Evolutionary conservation across 2,329 filamentous ascomycete genomes (phyloP), one percentile per base, ranked within the genome.

Genomic region (Verticillium nubilum): DNA sequence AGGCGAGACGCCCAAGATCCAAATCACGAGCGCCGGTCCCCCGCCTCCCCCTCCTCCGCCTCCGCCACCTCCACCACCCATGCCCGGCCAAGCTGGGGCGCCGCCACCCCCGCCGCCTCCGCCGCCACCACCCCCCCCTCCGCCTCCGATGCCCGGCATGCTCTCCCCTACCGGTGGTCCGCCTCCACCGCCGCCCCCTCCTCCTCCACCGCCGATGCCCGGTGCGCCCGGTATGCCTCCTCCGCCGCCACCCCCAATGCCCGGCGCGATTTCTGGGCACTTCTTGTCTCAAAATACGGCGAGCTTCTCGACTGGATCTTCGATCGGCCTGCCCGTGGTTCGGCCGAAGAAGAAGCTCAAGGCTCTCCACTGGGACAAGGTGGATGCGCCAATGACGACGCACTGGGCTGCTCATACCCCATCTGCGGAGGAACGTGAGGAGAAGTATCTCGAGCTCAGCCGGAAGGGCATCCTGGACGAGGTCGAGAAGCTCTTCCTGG

Each of bases 341-440:
- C 83, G 94, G 67, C 92, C 95, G 25, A 98, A 97, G 85, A 98
- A 97, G 86, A 99, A 98, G 82, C 91, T 99, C 74, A 99, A 99
- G 86, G 94, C 94, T 61, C 83, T 99, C 66, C 95, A 99, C 78
- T 98, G 95, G 94, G 95, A 99, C 77, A 98, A 98, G 80, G 92
- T 99, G 58, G 95, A 99, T 74, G 85, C 90, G 58, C 91, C 92
- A 25, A 87, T 95, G 72, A 90, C 92, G 56, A 97, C 94, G 58
- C 91, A 97, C 67, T 98, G 94, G 94, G 93, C 92, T 33, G 83
- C 86, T 7, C 92, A 96, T 73, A 86, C 90, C 29, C 89, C 91
- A 5, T 96, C 91, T n/a, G 85, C 87, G 4, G 88, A 96, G 71
- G 90, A 90, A 62, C 91, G 93, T 70, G 95, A 99, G 76, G 91